Evolutionary conservation across 441 rosid species (phyloP), one percentile per base, ranked within the genome.

Genomic region (Sinapis alba): DNA sequence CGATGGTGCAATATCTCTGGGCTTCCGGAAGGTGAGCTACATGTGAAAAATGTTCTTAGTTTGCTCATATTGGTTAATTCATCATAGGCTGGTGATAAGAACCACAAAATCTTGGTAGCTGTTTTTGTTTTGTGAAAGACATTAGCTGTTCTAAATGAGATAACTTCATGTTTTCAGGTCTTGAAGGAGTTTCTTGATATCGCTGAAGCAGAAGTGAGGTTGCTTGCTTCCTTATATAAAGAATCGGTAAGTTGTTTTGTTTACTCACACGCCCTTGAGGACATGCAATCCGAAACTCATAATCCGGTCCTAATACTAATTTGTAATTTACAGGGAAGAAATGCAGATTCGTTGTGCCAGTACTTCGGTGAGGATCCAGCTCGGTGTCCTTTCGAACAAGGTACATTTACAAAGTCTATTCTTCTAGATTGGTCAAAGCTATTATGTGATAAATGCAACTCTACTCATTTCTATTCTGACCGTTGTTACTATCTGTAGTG

Each of bases 321-420:
- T 23, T 60, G 58, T 65, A 15, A 57, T 62, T 81, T 83, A 69
- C 90, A 96, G 99, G 99, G 99, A 72, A 85, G 89, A 83, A 96
- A 87, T 85, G 98, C 98, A 15, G 99, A 96, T 89, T 91, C 97
- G 4, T 80, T 96, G 80, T 88, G 93, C 36, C 99, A 89, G 57
- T 96, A 96, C 80, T 93, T 96, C 34, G 98, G 98, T 69, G 98
- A 96, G 84, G 99, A 96, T 88, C 98, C 99, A 56, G 89, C 95
- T 65, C 92, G 97, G n/a, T 96, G 98, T 72, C 99, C 99, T 78
- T 93, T 93, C 63, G 99, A 96, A 80, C 99, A 96, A 93, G 99
- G 99, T 96, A 75, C 47, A 20, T 23, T 7, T 63, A 65, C 43
- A 10, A 19, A 23, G 12, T 60, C 61, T 69, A 26, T 63, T 76